Evolutionary conservation across 1,139 yeast species (phyloP).

Genomic region (Blastobotrys ciferrii): DNA sequence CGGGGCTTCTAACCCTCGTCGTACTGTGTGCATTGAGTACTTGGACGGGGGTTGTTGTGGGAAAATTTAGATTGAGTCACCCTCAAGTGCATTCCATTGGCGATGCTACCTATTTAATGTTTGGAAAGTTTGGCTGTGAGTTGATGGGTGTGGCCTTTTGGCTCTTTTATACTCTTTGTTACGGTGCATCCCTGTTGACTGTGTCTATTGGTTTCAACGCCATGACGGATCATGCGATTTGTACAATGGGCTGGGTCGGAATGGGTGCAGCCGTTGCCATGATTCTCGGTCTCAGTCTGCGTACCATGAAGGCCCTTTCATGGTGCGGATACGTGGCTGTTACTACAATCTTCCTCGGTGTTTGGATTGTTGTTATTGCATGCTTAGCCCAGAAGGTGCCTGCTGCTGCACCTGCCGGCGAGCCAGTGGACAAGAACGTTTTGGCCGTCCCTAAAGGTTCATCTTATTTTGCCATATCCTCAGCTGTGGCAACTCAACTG

Average conservation of each 20-base stretch:
- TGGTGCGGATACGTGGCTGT: slow-evolving; percentile 17
- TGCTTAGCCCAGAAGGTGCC: slow-evolving; percentile 12
- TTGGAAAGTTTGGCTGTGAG: slow-evolving; percentile 55
- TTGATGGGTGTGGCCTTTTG: slow-evolving; percentile 54
- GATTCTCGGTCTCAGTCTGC: slow-evolving; percentile 5
- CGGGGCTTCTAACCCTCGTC: slow-evolving; percentile 54
- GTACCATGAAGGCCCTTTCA: slow-evolving; percentile 15
- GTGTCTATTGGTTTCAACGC: slow-evolving; percentile 60
- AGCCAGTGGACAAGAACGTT: slow-evolving; percentile 7
- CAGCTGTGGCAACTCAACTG: slow-evolving; percentile 15
- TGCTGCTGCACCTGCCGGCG: slow-evolving; percentile 15
- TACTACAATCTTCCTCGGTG: slow-evolving; percentile 12
- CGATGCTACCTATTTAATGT: slow-evolving; percentile 57
- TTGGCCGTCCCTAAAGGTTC: slow-evolving; percentile 6
- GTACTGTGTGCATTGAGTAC: slow-evolving; percentile 51
- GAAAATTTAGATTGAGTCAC: slow-evolving; percentile 53
- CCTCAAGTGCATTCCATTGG: slow-evolving; percentile 54
- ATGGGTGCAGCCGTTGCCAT: slow-evolving; percentile 11
- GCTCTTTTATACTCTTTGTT: slow-evolving; percentile 55
- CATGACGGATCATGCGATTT: slow-evolving; percentile 42
- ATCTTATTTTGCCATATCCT: slow-evolving; percentile 11
- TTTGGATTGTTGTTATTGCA: slow-evolving; percentile 17
- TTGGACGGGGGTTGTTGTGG: slow-evolving; percentile 54
- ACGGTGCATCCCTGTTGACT: slow-evolving; percentile 56
- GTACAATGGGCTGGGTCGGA: slow-evolving; percentile 14